Evolutionary conservation across 176 grass and related monocot genomes (phyloP).

Genomic region (Aegilops tauschii): DNA sequence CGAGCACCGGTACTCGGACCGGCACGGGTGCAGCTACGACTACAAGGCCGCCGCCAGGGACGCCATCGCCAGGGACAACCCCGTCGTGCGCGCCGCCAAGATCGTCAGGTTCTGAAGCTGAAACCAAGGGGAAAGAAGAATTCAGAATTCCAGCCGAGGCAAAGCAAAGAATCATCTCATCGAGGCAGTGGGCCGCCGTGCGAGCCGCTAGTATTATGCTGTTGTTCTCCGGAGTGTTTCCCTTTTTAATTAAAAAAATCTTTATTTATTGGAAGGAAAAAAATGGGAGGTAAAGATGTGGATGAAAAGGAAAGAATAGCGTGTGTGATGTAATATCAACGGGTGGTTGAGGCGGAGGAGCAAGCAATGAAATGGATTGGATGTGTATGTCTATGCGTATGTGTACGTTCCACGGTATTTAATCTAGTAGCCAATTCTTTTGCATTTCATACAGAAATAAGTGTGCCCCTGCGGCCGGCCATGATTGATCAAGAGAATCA

Average conservation of each 20-base stretch:
- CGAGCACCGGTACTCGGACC: slow-evolving; percentile 95
- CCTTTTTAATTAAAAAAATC: not conserved
- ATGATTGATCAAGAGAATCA: slow-evolving; percentile 11
- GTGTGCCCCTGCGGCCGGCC: not conserved
- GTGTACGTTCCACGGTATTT: slow-evolving; percentile 10
- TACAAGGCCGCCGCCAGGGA: slow-evolving; percentile 74
- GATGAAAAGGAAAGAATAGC: slow-evolving; percentile 17
- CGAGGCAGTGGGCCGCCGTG: not conserved
- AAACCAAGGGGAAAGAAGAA: not conserved
- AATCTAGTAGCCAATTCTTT: not conserved
- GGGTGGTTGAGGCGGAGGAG: slow-evolving; percentile 8
- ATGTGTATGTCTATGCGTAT: slow-evolving; percentile 4
- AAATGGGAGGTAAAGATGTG: slow-evolving; percentile 12
- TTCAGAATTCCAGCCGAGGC: not conserved
- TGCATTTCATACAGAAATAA: not conserved
- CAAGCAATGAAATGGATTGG: slow-evolving; percentile 22
- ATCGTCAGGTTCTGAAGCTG: slow-evolving; percentile 78
- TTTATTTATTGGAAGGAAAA: not conserved
- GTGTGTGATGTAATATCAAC: slow-evolving; percentile 25
- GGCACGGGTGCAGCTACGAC: slow-evolving; percentile 78
- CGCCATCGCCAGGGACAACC: slow-evolving; percentile 79
- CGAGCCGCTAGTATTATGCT: not conserved
- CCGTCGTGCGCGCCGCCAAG: slow-evolving; percentile 86
- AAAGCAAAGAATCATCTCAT: not conserved
- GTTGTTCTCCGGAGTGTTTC: slow-evolving; percentile 28